Evolutionary conservation across 164 flowering plant species (phyloP).

Genomic region (grape (Vitis vinifera)): ASM3070453v1 NC_081819.1:15149001-15149500

Average conservation of each 20-base stretch:
- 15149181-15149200: not conserved
- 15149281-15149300: no score
- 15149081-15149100: slow-evolving; percentile 76
- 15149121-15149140: no score
- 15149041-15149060: slow-evolving; percentile 71
- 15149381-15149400: no score
- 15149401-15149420: no score
- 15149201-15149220: not conserved
- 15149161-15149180: not conserved
- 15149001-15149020: slow-evolving; percentile 78
- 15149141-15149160: not conserved
- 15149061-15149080: slow-evolving; percentile 77
- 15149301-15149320: no score
- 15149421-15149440: no score
- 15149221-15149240: not conserved
- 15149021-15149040: slow-evolving; percentile 86
- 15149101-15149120: not conserved
- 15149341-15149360: no score
- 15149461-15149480: no score
- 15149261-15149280: not conserved
- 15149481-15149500: no score
- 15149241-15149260: not conserved
- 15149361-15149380: no score
- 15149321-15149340: no score
- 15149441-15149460: no score